Evolutionary conservation across 345 rosid genomes (phyloP).

Genomic region (Citrus medica): DNA sequence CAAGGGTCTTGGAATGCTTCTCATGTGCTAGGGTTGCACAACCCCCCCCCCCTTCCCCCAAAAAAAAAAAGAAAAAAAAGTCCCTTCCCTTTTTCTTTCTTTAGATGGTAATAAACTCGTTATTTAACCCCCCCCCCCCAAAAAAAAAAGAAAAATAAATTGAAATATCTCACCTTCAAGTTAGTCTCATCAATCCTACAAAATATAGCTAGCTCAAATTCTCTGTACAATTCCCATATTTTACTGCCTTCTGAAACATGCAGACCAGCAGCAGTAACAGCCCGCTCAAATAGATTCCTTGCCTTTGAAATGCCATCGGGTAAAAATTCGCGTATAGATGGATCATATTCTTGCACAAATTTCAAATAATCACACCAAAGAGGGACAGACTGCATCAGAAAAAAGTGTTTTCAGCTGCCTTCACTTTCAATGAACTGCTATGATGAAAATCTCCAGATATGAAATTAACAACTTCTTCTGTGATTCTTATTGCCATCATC

Average conservation of each 20-base stretch:
- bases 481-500: neutral
- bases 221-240: constrained; percentile 84
- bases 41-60: no score
- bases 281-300: constrained; percentile 82
- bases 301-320: constrained; percentile 66
- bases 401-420: no score
- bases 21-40: no score
- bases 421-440: no score
- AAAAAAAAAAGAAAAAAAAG: no score
- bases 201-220: constrained; percentile 29
- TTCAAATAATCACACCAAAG: constrained; percentile 38
- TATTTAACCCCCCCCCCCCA: no score
- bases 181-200: no score
- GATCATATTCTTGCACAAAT: constrained; percentile 62
- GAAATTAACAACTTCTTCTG: no score
- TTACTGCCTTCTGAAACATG: constrained; percentile 73
- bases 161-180: no score
- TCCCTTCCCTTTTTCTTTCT: no score
- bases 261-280: constrained; percentile 80
- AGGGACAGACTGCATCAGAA: no score
- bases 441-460: no score
- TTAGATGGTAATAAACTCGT: neutral
- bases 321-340: constrained; percentile 48
- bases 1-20: neutral
- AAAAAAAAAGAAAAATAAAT: neutral